These are phyloP conservation scores for Flaveria robusta DNA, from an alignment of 129 eudicot genomes.

Conservation along the genomic window DNA sequence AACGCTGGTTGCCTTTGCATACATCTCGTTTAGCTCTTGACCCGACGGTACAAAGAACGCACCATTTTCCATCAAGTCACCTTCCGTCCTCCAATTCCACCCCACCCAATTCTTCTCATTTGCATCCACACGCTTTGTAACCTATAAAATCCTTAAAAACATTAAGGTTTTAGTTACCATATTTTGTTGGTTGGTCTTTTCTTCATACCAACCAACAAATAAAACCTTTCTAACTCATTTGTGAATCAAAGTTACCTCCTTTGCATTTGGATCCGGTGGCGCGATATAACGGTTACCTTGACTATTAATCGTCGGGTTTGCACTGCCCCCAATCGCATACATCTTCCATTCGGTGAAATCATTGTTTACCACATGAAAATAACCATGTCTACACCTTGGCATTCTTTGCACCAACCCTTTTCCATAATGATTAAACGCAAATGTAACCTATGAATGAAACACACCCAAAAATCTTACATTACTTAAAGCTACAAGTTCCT, in stretches of 20 bases:
- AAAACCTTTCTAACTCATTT: not conserved
- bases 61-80: conserved; percentile 70
- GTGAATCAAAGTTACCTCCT: conserved; percentile 40
- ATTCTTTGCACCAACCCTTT: conserved; percentile 56
- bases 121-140: conserved; percentile 59
- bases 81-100: conserved; percentile 75
- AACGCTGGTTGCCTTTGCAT: conserved; percentile 47
- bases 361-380: conserved; percentile 62
- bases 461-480: not conserved
- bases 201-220: not conserved
- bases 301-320: conserved; percentile 61
- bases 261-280: conserved; percentile 50
- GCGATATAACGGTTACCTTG: conserved; percentile 69
- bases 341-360: conserved; percentile 65
- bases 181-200: not conserved
- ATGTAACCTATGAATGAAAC: conserved; percentile 40
- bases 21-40: conserved; percentile 29
- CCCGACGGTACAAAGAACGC: conserved; percentile 69
- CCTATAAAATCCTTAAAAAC: conserved; percentile 28
- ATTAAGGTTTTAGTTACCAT: not conserved
- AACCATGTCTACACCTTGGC: conserved; percentile 71
- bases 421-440: conserved; percentile 60
- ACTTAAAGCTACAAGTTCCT: not conserved
- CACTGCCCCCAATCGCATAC: conserved; percentile 73
- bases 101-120: conserved; percentile 54